Evolutionary conservation across 352 stramenopile genomes (phyloP), one percentile per base, ranked within the genome.

Genomic region (Hyaloperonospora arabidopsidis): DNA sequence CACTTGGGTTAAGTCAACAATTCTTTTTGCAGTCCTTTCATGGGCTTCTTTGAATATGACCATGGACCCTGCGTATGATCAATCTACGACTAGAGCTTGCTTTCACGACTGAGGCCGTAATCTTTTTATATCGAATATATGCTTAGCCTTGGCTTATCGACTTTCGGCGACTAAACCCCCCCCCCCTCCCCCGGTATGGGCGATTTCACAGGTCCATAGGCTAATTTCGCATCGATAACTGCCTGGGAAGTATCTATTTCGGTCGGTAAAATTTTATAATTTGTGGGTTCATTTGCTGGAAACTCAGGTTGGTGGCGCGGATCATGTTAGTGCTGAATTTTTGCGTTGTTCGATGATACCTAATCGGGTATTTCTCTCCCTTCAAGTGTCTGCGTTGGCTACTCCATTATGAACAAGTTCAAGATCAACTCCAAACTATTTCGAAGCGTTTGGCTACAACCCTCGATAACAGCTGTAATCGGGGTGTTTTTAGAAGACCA

Each of bases 161-260:
- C n/a, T 45, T 45, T 45, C 22, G 38, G 17, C 38, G 38, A n/a
- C 38, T 45, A 19, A 19, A 45, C 22, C 38, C 38, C n/a, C n/a
- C n/a, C n/a, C n/a, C n/a, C n/a, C n/a, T n/a, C n/a, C n/a, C n/a
- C n/a, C n/a, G n/a, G 6, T 13, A 19, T 7, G 14, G 13, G 13
- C 15, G 38, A 19, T 11, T 45, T 45, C 10, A 45, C 38, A 23
- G 38, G 17, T 7, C 38, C 38, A 10, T 2, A 22, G 10, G 17
- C 17, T 13, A 19, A 22, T 23, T 10, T 22, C 38, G 38, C 8
- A 19, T 45, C 18, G 38, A 45, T 45, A 23, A 23, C 22, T 45
- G 38, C 18, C 38, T 45, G 15, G 13, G 6, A 3, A 23, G 15
- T 4, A 7, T 45, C 15, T 4, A 22, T 10, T 22, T 41, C 35